phyloP scores from a whole-genome alignment of 371 early-diverging fungal genomes.

The Lichtheimia ornata region DNA sequence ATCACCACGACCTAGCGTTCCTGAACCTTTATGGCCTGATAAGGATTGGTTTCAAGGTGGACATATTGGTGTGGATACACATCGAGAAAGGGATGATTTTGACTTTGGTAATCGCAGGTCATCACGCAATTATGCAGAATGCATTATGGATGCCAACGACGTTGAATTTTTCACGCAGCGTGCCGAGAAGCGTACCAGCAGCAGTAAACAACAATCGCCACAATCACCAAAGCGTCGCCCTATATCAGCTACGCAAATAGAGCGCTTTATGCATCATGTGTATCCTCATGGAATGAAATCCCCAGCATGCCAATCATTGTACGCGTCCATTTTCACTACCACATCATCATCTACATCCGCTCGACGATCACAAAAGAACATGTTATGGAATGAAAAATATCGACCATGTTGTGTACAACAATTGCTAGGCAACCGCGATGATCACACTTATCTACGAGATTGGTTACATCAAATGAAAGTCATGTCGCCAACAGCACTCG shows the following conservation, averaged over 20 bases:
- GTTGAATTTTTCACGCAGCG: not conserved
- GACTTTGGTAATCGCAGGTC: not conserved
- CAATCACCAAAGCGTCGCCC: not conserved
- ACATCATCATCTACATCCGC: not conserved
- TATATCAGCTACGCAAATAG: not conserved
- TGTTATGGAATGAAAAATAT: slow-evolving; percentile 39
- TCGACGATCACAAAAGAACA: not conserved
- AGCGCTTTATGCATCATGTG: slow-evolving; percentile 7
- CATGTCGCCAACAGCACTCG: slow-evolving; percentile 17
- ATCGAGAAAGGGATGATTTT: not conserved
- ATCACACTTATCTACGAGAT: slow-evolving; percentile 28
- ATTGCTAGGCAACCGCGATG: slow-evolving; percentile 26
- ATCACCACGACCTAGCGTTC: not conserved
- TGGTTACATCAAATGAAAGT: slow-evolving; percentile 48
- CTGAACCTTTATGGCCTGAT: slow-evolving; percentile 18
- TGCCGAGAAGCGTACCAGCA: too few species aligned
- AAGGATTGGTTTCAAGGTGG: slow-evolving; percentile 17
- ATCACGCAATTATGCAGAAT: not conserved
- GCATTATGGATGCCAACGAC: not conserved
- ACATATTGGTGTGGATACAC: slow-evolving; percentile 7
- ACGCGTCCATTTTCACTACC: not conserved
- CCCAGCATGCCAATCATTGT: slow-evolving; percentile 9
- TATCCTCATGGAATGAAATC: slow-evolving; percentile 12
- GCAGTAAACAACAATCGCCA: not conserved
- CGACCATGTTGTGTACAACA: slow-evolving; percentile 24